Conservation (phyloP, 495 filamentous ascomycete species). For the Trichoderma orchidacearum region DNA sequence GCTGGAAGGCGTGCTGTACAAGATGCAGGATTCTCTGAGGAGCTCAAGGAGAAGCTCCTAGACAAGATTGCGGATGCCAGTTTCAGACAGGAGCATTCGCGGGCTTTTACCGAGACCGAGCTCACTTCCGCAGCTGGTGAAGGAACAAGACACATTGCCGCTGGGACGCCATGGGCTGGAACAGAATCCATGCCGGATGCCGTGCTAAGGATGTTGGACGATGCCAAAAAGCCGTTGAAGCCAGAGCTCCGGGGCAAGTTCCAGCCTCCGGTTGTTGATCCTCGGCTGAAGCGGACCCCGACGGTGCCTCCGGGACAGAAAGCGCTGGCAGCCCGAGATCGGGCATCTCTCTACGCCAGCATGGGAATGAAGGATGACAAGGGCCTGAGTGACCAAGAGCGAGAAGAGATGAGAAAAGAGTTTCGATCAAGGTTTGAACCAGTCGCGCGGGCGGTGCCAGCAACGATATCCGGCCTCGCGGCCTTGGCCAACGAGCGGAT, state of each 20-base stretch:
- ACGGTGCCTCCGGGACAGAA: constrained; percentile 36
- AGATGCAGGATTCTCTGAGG: constrained; percentile 78
- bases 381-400: constrained; percentile 43
- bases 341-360: constrained; percentile 55
- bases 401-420: constrained; percentile 50
- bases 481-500: constrained; percentile 87
- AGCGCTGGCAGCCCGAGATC: constrained; percentile 67
- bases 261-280: constrained; percentile 40
- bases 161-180: constrained; percentile 65
- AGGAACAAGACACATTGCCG: constrained; percentile 60
- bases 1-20: constrained; percentile 61
- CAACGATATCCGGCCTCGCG: constrained; percentile 62
- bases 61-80: constrained; percentile 56
- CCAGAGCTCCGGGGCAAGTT: constrained; percentile 29
- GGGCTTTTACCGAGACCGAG: constrained; percentile 51
- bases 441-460: constrained; percentile 60
- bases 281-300: constrained; percentile 35
- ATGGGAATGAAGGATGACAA: constrained; percentile 24
- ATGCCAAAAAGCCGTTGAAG: constrained; percentile 60
- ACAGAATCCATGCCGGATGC: constrained; percentile 59
- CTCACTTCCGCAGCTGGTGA: constrained; percentile 53
- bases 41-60: constrained; percentile 62
- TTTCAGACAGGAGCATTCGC: constrained; percentile 56
- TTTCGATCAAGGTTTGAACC: constrained; percentile 71
- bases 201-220: constrained; percentile 76